Conservation (phyloP, 768 basidiomycete genomes). For the Filobasidium floriforme region DNA sequence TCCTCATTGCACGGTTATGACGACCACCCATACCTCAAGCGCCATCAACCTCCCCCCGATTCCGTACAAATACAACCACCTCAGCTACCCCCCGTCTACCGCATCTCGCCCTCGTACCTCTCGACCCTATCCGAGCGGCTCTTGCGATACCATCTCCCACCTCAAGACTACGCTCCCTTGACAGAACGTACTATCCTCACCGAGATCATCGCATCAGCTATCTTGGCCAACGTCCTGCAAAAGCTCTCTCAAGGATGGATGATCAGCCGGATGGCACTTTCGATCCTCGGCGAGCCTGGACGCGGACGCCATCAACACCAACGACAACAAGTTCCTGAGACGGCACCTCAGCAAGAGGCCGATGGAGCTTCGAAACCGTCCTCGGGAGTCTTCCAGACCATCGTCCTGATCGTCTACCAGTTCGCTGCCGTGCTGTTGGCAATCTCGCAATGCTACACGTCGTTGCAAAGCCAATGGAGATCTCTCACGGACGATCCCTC, state of each 20-base stretch:
- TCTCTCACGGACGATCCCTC: background rate
- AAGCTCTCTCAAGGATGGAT: conserved; percentile 85
- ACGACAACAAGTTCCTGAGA: no score
- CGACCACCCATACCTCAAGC: conserved; percentile 1
- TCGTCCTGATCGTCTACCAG: conserved; percentile 3
- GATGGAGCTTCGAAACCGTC: background rate
- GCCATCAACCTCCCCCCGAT: background rate
- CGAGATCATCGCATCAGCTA: conserved; percentile 70
- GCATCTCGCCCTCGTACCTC: conserved; percentile 31
- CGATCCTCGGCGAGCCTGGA: conserved; percentile 52
- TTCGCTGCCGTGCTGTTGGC: background rate
- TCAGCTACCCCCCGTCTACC: conserved; percentile 1
- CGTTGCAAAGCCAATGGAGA: background rate
- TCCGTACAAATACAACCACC: background rate
- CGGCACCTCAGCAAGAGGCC: no score
- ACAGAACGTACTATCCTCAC: conserved; percentile 73
- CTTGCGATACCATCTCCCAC: conserved; percentile 63
- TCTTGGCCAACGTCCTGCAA: conserved; percentile 55
- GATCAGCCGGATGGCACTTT: conserved; percentile 62
- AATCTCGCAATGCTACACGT: background rate
- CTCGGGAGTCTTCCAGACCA: background rate
- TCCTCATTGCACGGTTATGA: background rate
- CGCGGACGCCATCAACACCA: no score
- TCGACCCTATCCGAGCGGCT: conserved; percentile 57
- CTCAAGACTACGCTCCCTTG: conserved; percentile 69